A percentile compares a stretch with the other conserved stretches of the same genome.
phyloP scores from a whole-genome alignment of 23 red algal genomes.

The Gracilariopsis chorda region DNA sequence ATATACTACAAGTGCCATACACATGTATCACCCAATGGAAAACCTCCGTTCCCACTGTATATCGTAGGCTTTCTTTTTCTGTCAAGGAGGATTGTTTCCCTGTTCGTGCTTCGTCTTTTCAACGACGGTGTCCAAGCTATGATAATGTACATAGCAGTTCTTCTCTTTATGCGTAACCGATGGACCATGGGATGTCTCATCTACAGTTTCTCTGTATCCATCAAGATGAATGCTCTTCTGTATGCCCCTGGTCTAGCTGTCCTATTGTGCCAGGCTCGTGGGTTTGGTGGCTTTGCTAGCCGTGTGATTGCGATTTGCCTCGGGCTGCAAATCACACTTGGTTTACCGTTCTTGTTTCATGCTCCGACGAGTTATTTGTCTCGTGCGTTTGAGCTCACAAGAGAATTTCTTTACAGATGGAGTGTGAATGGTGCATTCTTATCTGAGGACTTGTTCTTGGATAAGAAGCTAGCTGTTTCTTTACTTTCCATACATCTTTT shows the following conservation, averaged over 20 bases:
- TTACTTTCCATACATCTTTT: conserved; percentile 62
- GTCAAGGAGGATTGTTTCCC: conserved; percentile 74
- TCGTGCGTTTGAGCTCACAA: conserved; percentile 88
- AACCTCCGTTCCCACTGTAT: not conserved
- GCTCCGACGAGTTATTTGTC: conserved; percentile 60
- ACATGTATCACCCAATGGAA: not conserved
- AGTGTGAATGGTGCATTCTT: conserved; percentile 88
- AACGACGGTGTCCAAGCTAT: conserved; percentile 91
- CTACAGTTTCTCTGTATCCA: conserved; percentile 67
- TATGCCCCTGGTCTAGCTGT: conserved; percentile 80
- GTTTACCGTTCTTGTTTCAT: conserved; percentile 60
- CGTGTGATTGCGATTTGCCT: conserved; percentile 37
- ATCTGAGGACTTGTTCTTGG: conserved; percentile 47
- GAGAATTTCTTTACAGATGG: conserved; percentile 85
- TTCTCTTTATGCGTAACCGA: conserved; percentile 61
- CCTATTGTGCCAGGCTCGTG: conserved; percentile 63
- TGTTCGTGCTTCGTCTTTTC: conserved; percentile 93
- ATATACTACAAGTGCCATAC: not conserved
- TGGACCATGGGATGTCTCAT: conserved; percentile 65
- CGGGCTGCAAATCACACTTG: conserved; percentile 50
- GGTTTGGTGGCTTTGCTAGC: conserved; percentile 10
- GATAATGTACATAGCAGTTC: conserved; percentile 38
- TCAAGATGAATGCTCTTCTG: conserved; percentile 97
- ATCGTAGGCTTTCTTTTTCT: conserved; percentile 29
- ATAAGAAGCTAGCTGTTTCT: conserved; percentile 41